phyloP scores from a whole-genome alignment of 495 filamentous ascomycete species.

The Rusavskia elegans region DNA sequence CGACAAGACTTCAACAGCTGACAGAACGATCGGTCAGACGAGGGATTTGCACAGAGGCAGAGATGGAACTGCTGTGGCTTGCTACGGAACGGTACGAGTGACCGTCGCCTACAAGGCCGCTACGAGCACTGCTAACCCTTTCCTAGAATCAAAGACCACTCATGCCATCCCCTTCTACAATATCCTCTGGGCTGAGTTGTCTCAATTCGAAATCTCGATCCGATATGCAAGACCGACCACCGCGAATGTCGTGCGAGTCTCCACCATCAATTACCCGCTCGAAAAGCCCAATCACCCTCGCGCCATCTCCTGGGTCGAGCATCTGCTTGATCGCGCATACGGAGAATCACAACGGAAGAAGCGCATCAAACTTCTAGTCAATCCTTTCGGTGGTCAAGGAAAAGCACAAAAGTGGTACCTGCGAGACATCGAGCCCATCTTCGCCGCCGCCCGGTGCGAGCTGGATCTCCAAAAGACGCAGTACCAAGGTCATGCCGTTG shows the following conservation, averaged over 20 bases:
- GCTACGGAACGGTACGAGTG: conserved; percentile 25
- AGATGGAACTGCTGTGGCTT: conserved; percentile 30
- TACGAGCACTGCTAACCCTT: conserved; percentile 10
- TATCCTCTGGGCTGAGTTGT: conserved; percentile 64
- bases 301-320: conserved; percentile 42
- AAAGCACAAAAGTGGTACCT: conserved; percentile 58
- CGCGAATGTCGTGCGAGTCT: conserved; percentile 39
- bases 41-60: conserved; percentile 23
- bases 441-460: conserved; percentile 65
- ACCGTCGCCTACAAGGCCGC: background rate
- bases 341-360: conserved; percentile 52
- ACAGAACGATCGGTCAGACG: conserved; percentile 22
- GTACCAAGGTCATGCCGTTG: conserved; percentile 58
- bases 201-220: conserved; percentile 47
- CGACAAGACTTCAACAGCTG: background rate
- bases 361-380: conserved; percentile 74
- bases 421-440: conserved; percentile 62
- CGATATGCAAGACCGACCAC: conserved; percentile 49
- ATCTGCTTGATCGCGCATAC: conserved; percentile 55
- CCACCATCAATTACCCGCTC: conserved; percentile 44
- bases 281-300: conserved; percentile 31
- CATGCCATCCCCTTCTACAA: conserved; percentile 63
- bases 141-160: conserved; percentile 21
- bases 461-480: conserved; percentile 62
- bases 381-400: conserved; percentile 79